phyloP scores from a whole-genome alignment of 371 early-diverging fungal genomes.

The Choanephora cucurbitarum region DNA sequence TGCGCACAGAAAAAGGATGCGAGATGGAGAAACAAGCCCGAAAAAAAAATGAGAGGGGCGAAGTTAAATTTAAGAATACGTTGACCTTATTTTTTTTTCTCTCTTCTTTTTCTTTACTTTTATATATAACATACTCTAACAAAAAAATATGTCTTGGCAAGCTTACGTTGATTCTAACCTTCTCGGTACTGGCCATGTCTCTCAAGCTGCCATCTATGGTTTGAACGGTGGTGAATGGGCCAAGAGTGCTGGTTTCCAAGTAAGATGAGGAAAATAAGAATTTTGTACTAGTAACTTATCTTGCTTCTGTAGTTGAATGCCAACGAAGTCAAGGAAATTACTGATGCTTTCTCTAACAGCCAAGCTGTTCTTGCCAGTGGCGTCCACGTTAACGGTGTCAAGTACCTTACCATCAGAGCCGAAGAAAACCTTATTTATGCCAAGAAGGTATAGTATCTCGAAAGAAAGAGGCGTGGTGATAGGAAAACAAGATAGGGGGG shows the following conservation, averaged over 20 bases:
- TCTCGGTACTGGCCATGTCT: slow-evolving; percentile 74
- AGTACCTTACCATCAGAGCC: slow-evolving; percentile 74
- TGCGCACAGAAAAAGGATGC: too few relatives aligned
- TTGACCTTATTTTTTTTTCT: slow-evolving; percentile 11
- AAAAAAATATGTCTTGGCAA: slow-evolving; percentile 89
- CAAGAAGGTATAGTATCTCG: slow-evolving; percentile 62
- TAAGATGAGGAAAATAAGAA: slow-evolving; percentile 30
- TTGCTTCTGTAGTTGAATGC: slow-evolving; percentile 46
- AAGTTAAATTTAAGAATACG: not conserved
- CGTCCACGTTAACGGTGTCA: slow-evolving; percentile 64
- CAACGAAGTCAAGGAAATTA: slow-evolving; percentile 61
- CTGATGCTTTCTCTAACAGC: slow-evolving; percentile 67
- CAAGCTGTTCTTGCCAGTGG: slow-evolving; percentile 64
- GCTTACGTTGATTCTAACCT: slow-evolving; percentile 86
- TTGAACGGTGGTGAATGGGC: slow-evolving; percentile 79
- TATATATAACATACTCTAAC: slow-evolving; percentile 1
- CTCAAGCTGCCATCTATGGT: slow-evolving; percentile 80
- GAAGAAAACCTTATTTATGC: slow-evolving; percentile 76
- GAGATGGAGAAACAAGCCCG: too few relatives aligned
- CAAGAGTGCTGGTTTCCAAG: slow-evolving; percentile 67
- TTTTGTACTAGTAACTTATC: not conserved
- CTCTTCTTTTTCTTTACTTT: slow-evolving; percentile 8
- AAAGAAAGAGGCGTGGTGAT: slow-evolving; percentile 7
- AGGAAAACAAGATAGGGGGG: too few relatives aligned
- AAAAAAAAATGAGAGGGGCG: too few relatives aligned